Percentiles rank a stretch among this genome's conserved stretches.
These are phyloP conservation scores for Xenoacremonium recifei DNA, from an alignment of 2,329 filamentous ascomycete species.

Conservation along the genomic window DNA sequence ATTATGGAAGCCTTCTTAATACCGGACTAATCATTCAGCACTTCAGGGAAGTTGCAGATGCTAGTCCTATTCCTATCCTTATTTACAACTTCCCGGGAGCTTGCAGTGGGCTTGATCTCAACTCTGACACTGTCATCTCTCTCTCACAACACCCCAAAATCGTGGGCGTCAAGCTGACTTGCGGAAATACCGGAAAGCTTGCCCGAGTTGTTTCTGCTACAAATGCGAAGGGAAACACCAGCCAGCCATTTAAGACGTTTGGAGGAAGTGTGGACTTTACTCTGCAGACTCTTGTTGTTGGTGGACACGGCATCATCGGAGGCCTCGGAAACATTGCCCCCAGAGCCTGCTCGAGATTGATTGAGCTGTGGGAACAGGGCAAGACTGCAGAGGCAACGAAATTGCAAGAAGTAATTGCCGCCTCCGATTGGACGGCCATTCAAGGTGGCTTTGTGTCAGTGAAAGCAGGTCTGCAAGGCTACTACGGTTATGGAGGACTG, in stretches of 20 bases:
- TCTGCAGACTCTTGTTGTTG: slow-evolving; percentile 66
- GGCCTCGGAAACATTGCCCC: slow-evolving; percentile 71
- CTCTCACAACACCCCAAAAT: slow-evolving; percentile 56
- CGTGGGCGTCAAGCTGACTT: slow-evolving; percentile 62
- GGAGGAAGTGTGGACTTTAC: slow-evolving; percentile 75
- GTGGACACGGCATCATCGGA: slow-evolving; percentile 69
- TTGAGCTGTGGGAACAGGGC: slow-evolving; percentile 60
- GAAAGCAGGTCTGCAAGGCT: slow-evolving; percentile 62
- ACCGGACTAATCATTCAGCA: slow-evolving; percentile 57
- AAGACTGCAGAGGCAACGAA: slow-evolving; percentile 56
- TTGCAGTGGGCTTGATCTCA: slow-evolving; percentile 55
- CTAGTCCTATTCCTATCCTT: slow-evolving; percentile 56
- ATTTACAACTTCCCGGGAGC: slow-evolving; percentile 65
- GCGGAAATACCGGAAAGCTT: slow-evolving; percentile 63
- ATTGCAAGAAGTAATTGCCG: slow-evolving; percentile 62
- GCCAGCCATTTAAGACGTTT: slow-evolving; percentile 62
- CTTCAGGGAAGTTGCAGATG: slow-evolving; percentile 61
- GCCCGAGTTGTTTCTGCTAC: slow-evolving; percentile 47
- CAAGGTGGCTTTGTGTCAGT: slow-evolving; percentile 68
- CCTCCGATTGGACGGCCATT: slow-evolving; percentile 69
- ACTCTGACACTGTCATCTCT: slow-evolving; percentile 54
- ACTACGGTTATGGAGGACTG: slow-evolving; percentile 63
- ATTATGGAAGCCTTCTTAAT: slow-evolving; percentile 62
- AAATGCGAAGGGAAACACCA: slow-evolving; percentile 2
- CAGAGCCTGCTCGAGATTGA: slow-evolving; percentile 60